Base-by-base conservation (phyloP, 2,329 filamentous ascomycete genomes). In the Monosporascus ibericus region DNA sequence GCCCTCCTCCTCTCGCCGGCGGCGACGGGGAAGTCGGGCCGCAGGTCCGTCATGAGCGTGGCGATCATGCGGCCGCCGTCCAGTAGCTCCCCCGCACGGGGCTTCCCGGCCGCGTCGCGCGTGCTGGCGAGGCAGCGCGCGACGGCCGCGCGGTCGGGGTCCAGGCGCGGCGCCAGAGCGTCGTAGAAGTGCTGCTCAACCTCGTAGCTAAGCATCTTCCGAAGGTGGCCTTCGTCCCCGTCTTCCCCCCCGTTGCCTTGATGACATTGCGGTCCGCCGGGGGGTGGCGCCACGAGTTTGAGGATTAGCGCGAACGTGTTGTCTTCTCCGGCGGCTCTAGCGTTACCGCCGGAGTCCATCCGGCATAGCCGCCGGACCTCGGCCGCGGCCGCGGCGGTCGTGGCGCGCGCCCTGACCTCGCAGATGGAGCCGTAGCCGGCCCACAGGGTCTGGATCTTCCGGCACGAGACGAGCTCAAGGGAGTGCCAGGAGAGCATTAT, bases 101-200 rank as follows among this genome's bases (percentile, higher is more conserved):
- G 54, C 36, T 55, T 59, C 11, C 57, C 63, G 11, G 30, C 36
- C 37, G 48, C 51, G 27, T 55, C 54, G 2, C 54, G 54, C 18
- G 59, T 63, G 5, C 55, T 57, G 9, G 57, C 56, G 39, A 63
- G 49, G 47, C 55, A 63, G 18, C 56, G 52, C 27, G 64, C 59
- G 37, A 63, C 50, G 34, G 58, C 49, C 48, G 24, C 5, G 27
- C 58, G 48, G 6, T 68, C 63, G 5, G 63, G 57, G 6, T 62
- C 63, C 2, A 87, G 63, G 0, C 61, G 62, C 0, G 80, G 77
- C 0, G 80, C 81, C 11, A 87, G 65, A 2, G 77, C 64, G 2
- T 69, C 70, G 63, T 88, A 88, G 58, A 88, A 88, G 58, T 77
- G 78, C 60, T 85, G 82, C 65, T 88, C 85, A 3, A 86, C 81